Evolutionary conservation across 495 filamentous ascomycete species (phyloP).

Genomic region (Podospora pseudopauciseta): DNA sequence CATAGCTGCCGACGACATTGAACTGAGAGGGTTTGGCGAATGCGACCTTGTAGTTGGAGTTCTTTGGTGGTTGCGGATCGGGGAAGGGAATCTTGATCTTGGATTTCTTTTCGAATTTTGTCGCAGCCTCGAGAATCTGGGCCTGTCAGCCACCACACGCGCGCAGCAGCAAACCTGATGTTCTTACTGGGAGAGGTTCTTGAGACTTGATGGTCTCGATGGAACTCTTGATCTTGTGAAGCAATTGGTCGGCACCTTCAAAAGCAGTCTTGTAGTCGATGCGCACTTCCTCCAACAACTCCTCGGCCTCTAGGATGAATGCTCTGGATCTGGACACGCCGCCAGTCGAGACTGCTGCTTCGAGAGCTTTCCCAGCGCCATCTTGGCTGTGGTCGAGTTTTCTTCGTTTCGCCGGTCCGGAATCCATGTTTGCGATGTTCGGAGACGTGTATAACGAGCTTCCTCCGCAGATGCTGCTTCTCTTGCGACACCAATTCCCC

Average conservation of each 20-base stretch:
- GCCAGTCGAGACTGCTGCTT: slow-evolving; percentile 25
- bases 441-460: background rate
- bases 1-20: slow-evolving; percentile 87
- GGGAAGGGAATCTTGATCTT: slow-evolving; percentile 76
- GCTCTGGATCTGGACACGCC: slow-evolving; percentile 50
- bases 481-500: background rate
- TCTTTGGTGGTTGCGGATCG: slow-evolving; percentile 64
- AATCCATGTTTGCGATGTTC: slow-evolving; percentile 36
- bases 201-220: slow-evolving; percentile 64
- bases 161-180: slow-evolving; percentile 1
- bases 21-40: slow-evolving; percentile 73
- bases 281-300: slow-evolving; percentile 66
- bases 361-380: slow-evolving; percentile 28
- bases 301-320: slow-evolving; percentile 86
- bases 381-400: slow-evolving; percentile 42
- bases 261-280: slow-evolving; percentile 66
- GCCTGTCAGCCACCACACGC: background rate
- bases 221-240: slow-evolving; percentile 68
- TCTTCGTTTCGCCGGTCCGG: slow-evolving; percentile 44
- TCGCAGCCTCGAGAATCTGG: slow-evolving; percentile 63
- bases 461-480: background rate
- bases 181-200: slow-evolving; percentile 53
- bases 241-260: slow-evolving; percentile 58
- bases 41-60: slow-evolving; percentile 73
- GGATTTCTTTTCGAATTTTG: slow-evolving; percentile 59